phyloP scores from a whole-genome alignment of 352 stramenopile genomes.

The Detonula confervacea region DNA sequence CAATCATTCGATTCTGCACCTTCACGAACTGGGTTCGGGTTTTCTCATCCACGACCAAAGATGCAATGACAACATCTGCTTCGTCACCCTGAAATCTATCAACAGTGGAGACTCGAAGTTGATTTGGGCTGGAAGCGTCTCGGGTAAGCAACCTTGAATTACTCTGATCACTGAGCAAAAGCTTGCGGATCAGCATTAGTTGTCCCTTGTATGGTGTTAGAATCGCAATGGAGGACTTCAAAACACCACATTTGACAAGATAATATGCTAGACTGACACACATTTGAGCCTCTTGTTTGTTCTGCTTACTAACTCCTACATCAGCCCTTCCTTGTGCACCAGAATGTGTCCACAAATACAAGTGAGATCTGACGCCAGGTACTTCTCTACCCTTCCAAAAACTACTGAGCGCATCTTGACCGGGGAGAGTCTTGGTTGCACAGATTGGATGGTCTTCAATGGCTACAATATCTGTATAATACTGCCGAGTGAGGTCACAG shows the following conservation, averaged over 20 bases:
- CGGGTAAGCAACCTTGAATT: slow-evolving; percentile 38
- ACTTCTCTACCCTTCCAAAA: slow-evolving; percentile 86
- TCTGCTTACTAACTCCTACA: slow-evolving; percentile 87
- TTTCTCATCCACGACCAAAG: slow-evolving; percentile 89
- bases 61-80: slow-evolving; percentile 89
- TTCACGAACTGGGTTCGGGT: slow-evolving; percentile 90
- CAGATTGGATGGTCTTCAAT: slow-evolving; percentile 88
- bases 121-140: slow-evolving; percentile 36
- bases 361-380: slow-evolving; percentile 84
- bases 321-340: slow-evolving; percentile 80
- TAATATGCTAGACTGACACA: slow-evolving; percentile 86
- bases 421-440: slow-evolving; percentile 77
- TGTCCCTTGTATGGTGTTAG: slow-evolving; percentile 91
- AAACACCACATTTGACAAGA: slow-evolving; percentile 86
- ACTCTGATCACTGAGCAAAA: slow-evolving; percentile 69
- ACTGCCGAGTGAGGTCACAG: slow-evolving; percentile 87
- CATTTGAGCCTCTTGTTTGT: slow-evolving; percentile 87
- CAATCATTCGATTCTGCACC: slow-evolving; percentile 90
- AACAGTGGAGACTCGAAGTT: slow-evolving; percentile 86
- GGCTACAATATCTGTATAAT: slow-evolving; percentile 86
- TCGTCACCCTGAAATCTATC: slow-evolving; percentile 91
- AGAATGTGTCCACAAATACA: slow-evolving; percentile 89
- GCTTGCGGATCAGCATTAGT: slow-evolving; percentile 88
- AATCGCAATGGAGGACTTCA: slow-evolving; percentile 86
- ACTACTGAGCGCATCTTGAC: slow-evolving; percentile 42